Evolutionary conservation across 768 basidiomycete genomes (phyloP), one percentile per base, ranked within the genome.

Genomic region (Leccinum longicurvipes): DNA sequence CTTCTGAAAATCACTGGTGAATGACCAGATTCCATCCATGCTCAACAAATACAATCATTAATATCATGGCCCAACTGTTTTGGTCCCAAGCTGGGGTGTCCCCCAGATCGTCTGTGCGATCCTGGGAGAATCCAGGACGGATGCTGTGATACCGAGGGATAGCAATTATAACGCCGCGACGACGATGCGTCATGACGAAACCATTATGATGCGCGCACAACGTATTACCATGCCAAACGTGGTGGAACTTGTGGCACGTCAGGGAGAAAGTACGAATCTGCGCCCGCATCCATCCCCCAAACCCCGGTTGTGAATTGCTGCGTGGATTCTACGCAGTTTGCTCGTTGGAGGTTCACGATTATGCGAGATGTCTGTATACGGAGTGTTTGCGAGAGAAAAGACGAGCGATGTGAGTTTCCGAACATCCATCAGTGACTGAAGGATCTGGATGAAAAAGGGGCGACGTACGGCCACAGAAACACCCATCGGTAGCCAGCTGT

Each of bases 401-500:
- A 17, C 1, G 3, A 46, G 19, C 23, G 15, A 12, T 1, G 23
- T 51, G 45, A 53, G 19, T 25, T 17, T 25, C 7, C 5, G 6
- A 24, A 39, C 19, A 8, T 19, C n/a, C n/a, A 39, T 39, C 10
- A 39, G 36, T 39, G n/a, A 39, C 36, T 39, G 8, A 19, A 39
- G n/a, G 36, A n/a, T 39, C 10, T 19, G 36, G n/a, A 39, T 8
- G 19, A 45, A 47, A 14, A 27, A 41, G 17, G 17, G 11, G 15
- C 34, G 2, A 61, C 67, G 21, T 39, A 67, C 66, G 3, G 58
- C 57, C 23, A 69, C 15, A 11, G 58, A 66, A 25, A 34, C 42
- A 4, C 54, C 31, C 52, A 58, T 47, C 3, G 67, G 62, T n/a
- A 69, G 42, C 56, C 62, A 67, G 34, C 66, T 64, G n/a, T 27